Base-by-base conservation (phyloP, 2,329 filamentous ascomycete genomes). In the Plenodomus tracheiphilus region DNA sequence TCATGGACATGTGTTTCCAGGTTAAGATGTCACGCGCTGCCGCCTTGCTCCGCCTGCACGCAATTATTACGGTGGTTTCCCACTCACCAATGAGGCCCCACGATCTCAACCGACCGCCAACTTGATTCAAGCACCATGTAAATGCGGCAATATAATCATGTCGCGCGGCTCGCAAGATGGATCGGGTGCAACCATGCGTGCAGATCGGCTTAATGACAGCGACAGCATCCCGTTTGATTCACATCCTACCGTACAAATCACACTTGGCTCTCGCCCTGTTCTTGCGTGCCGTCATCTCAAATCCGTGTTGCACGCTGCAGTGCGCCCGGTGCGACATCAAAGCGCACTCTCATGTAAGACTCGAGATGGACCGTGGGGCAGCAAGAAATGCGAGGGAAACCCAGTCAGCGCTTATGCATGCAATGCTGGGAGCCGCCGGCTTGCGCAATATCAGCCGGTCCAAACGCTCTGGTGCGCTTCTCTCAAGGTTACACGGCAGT, bases 381-480 rank as follows among this genome's bases (percentile, higher is more conserved):
- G 39, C 43, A 40, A n/a, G n/a, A n/a, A 43, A 32, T 32, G 28
- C 28, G 28, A 32, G n/a, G n/a, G n/a, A n/a, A n/a, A 22, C 44
- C 53, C n/a, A 25, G 49, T 46, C 46, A 56, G 59, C 62, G 62
- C 62, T 61, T 66, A 64, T 66, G 61, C 58, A 32, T 56, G 63
- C 59, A 60, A 64, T 64, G 51, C 41, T 55, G 52, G 48, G 52
- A 28, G 22, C 42, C 40, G 37, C 37, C 17, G 19, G 37, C 37
- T 39, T 22, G 19, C 37, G 37, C 37, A 39, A 45, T 39, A 39
- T 38, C 38, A 39, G 47, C 44, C 49, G 41, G 40, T 25, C 40
- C 28, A 11, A 28, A 30, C 17, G 30, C 35, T 42, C 20, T 39
- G n/a, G 34, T 18, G 41, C 11, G 28, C 13, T 32, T 15, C 4